phyloP scores from a whole-genome alignment of 352 stramenopile species.

The Thraustochytrium striatum region DNA sequence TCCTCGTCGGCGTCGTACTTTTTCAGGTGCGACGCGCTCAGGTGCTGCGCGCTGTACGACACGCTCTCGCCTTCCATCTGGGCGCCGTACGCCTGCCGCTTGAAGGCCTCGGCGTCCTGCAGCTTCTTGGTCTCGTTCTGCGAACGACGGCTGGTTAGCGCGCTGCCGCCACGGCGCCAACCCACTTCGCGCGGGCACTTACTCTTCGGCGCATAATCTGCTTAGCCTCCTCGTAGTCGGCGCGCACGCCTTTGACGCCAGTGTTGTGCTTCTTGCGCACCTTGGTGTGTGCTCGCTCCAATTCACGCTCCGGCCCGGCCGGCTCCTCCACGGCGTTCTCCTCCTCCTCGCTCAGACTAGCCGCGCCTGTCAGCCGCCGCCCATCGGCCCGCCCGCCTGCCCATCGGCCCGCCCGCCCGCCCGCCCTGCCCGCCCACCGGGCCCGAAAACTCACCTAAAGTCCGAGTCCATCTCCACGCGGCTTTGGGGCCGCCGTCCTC shows the following conservation, averaged over 20 bases:
- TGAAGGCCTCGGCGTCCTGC: slow-evolving; percentile 40
- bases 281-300: slow-evolving; percentile 31
- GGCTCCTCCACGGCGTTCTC: slow-evolving; percentile 8
- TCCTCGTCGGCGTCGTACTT: slow-evolving; percentile 42
- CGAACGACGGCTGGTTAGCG: neutral
- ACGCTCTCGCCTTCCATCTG: neutral
- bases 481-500: slow-evolving; percentile 25
- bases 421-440: no score
- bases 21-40: neutral
- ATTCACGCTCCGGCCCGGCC: slow-evolving; percentile 18
- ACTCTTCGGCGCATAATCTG: slow-evolving; percentile 16
- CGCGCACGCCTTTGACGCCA: slow-evolving; percentile 21
- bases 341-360: slow-evolving; percentile 38
- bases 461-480: slow-evolving; percentile 37
- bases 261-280: slow-evolving; percentile 34
- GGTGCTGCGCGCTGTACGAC: slow-evolving; percentile 11
- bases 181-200: neutral
- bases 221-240: slow-evolving; percentile 46
- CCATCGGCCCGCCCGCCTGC: no score
- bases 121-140: slow-evolving; percentile 42
- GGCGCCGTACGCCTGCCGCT: slow-evolving; percentile 17
- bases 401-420: no score
- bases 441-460: slow-evolving; percentile 21
- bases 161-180: no score
- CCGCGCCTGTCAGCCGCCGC: neutral